phyloP scores from a whole-genome alignment of 202 grass and related monocot genomes.

The Schoenoplectus triqueter region DNA sequence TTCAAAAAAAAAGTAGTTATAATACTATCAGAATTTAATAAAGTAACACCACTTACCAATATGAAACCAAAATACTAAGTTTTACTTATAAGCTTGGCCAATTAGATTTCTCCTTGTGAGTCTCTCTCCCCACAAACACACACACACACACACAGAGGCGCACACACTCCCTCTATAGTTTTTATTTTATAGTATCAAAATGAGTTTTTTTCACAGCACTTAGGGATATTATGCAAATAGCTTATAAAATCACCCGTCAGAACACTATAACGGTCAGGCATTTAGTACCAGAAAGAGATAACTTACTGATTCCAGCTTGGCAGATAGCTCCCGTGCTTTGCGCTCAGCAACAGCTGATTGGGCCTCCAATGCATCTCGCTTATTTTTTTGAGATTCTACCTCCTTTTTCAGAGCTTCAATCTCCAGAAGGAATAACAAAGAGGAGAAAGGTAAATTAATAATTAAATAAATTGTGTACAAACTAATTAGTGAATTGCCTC shows the following conservation, averaged over 20 bases:
- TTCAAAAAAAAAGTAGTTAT: not conserved
- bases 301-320: constrained; percentile 72
- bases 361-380: constrained; percentile 57
- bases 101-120: constrained; percentile 26
- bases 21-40: constrained; percentile 16
- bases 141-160: too few species aligned
- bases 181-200: constrained; percentile 20
- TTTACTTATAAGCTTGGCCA: not conserved
- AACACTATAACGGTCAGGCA: not conserved
- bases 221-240: not conserved
- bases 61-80: constrained; percentile 19
- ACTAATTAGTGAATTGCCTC: not conserved
- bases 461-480: not conserved
- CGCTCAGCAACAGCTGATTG: constrained; percentile 53
- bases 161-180: too few species aligned
- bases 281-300: not conserved
- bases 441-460: not conserved
- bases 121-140: too few species aligned
- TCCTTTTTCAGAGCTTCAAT: constrained; percentile 63
- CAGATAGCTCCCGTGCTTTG: constrained; percentile 60
- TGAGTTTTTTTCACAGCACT: not conserved
- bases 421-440: constrained; percentile 46
- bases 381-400: constrained; percentile 54
- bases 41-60: constrained; percentile 18
- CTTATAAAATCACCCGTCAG: not conserved